These are phyloP conservation scores for Laburnicola sp. DNA, from an alignment of 2,329 filamentous ascomycete genomes.

Conservation along the genomic window DNA sequence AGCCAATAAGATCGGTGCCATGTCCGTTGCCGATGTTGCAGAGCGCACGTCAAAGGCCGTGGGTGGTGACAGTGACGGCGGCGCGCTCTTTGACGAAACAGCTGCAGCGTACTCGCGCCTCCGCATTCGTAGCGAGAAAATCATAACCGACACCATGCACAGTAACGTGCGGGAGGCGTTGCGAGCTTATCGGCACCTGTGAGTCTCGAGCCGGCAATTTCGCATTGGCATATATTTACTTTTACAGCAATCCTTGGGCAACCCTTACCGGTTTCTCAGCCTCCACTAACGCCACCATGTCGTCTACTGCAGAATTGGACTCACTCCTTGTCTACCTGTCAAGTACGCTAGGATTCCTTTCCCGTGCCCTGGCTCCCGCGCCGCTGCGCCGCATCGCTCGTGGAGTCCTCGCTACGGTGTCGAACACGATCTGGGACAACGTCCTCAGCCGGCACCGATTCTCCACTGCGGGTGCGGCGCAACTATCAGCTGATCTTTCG, in stretches of 20 bases:
- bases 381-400: conserved; percentile 75
- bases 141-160: conserved; percentile 72
- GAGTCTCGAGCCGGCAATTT: conserved; percentile 25
- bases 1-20: conserved; percentile 64
- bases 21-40: conserved; percentile 76
- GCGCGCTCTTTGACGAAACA: conserved; percentile 89
- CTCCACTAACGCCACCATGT: conserved; percentile 50
- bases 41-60: conserved; percentile 77
- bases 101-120: conserved; percentile 75
- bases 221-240: conserved; percentile 22
- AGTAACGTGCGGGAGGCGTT: conserved; percentile 61
- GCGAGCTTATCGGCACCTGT: conserved; percentile 59
- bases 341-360: conserved; percentile 74
- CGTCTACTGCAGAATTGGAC: conserved; percentile 73
- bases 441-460: conserved; percentile 78
- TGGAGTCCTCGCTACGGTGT: conserved; percentile 68
- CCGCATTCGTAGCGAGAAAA: conserved; percentile 70
- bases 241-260: conserved; percentile 57
- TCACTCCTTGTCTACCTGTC: conserved; percentile 70
- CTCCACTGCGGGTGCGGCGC: conserved; percentile 77
- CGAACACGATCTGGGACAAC: conserved; percentile 74
- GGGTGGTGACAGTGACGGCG: conserved; percentile 47
- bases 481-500: conserved; percentile 75
- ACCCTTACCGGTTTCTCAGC: conserved; percentile 54
- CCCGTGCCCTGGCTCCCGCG: conserved; percentile 69